Conservation (phyloP, 805 yeast species). For the Candida suzukii region DNA sequence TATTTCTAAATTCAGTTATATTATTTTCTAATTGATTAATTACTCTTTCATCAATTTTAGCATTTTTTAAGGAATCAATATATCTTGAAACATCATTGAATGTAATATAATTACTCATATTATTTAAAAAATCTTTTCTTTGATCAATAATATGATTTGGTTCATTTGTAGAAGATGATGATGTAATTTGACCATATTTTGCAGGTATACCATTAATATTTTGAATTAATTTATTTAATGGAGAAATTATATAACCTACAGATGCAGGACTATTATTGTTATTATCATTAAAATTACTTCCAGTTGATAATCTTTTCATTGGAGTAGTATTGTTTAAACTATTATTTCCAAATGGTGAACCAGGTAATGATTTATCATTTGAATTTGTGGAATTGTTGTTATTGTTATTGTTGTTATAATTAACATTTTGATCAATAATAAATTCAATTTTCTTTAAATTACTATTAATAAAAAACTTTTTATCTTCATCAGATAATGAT, state of each 20-base stretch:
- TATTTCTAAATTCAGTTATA: constrained; percentile 23
- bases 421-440: neutral
- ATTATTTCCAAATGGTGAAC: neutral
- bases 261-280: too few species aligned
- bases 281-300: neutral
- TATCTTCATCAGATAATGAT: constrained; percentile 14
- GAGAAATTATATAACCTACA: constrained; percentile 13
- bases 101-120: constrained; percentile 8
- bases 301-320: constrained; percentile 1
- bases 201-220: constrained; percentile 21
- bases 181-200: constrained; percentile 1
- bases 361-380: too few species aligned
- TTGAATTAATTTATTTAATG: constrained; percentile 24
- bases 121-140: neutral
- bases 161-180: constrained; percentile 7
- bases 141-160: neutral
- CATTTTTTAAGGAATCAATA: constrained; percentile 26
- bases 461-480: constrained; percentile 15
- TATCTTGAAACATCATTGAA: constrained; percentile 28
- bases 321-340: constrained; percentile 8
- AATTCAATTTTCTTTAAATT: constrained; percentile 13
- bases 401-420: neutral
- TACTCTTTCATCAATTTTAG: constrained; percentile 24
- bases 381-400: neutral
- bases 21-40: constrained; percentile 30